phyloP scores from a whole-genome alignment of 495 filamentous ascomycete species.

The Peziza echinospora region DNA sequence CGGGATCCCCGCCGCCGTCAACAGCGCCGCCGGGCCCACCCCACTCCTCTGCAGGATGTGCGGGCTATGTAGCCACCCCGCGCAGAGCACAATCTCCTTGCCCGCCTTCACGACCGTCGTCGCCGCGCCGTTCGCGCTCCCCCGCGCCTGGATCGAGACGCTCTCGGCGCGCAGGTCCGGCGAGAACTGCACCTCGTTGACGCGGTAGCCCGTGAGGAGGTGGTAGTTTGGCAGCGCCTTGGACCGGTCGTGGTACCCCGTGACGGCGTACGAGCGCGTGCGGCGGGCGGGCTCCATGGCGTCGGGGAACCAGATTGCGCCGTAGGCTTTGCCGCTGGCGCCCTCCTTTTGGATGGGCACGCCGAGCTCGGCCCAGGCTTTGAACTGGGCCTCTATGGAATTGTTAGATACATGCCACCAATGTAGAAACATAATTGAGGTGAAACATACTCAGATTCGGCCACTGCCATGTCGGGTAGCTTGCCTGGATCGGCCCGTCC shows the following conservation, averaged over 20 bases:
- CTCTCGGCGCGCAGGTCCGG: too few relatives aligned
- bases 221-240: constrained; percentile 19
- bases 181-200: constrained; percentile 17
- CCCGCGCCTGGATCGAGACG: too few relatives aligned
- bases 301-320: constrained; percentile 27
- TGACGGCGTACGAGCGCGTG: constrained; percentile 24
- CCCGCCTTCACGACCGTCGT: constrained; percentile 18
- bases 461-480: constrained; percentile 32
- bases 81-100: constrained; percentile 27
- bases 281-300: constrained; percentile 24
- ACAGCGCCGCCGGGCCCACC: constrained; percentile 24
- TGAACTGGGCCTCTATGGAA: constrained; percentile 28
- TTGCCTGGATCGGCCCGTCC: constrained; percentile 27
- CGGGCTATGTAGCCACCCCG: constrained; percentile 25
- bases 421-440: neutral
- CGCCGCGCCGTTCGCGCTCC: neutral
- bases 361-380: constrained; percentile 28
- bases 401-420: constrained; percentile 1
- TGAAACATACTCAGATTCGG: constrained; percentile 25
- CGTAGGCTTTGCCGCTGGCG: constrained; percentile 27
- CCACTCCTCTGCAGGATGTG: constrained; percentile 27
- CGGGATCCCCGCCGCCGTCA: constrained; percentile 22
- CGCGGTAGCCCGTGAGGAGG: constrained; percentile 14
- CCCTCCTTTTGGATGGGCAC: constrained; percentile 27
- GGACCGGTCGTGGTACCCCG: constrained; percentile 15